phyloP scores from a whole-genome alignment of 139 green algal species.

The Zygnema circumcarinatum region DNA sequence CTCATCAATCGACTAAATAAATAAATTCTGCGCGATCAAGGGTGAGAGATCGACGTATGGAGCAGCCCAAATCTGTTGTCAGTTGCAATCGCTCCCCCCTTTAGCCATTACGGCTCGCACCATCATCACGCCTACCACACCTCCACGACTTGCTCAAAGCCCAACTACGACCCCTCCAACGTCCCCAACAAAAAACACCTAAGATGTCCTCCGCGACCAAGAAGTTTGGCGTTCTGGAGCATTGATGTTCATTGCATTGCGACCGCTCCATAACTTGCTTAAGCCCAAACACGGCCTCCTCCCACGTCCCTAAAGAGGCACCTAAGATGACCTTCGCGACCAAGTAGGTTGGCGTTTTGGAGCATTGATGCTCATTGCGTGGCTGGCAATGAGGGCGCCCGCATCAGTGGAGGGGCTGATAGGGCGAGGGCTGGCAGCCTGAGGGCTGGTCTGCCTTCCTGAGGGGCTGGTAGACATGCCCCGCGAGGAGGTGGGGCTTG shows the following conservation, averaged over 20 bases:
- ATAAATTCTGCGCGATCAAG: too few relatives aligned
- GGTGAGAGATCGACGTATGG: too few relatives aligned
- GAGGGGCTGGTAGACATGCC: background rate
- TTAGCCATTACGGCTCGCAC: too few relatives aligned
- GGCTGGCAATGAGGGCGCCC: constrained; percentile 24
- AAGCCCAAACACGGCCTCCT: background rate
- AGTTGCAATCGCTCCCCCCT: too few relatives aligned
- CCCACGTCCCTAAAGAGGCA: background rate
- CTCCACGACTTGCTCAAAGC: background rate
- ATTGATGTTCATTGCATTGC: background rate
- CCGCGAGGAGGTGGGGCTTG: background rate
- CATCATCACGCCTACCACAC: too few relatives aligned
- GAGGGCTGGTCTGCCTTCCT: constrained; percentile 1
- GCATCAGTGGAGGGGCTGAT: constrained; percentile 1
- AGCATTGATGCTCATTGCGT: constrained; percentile 44
- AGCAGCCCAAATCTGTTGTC: too few relatives aligned
- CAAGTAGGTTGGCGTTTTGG: background rate
- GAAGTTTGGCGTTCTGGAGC: background rate
- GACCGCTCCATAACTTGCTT: background rate
- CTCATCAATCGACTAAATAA: too few relatives aligned
- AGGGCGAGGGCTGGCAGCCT: background rate
- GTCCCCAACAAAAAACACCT: too few relatives aligned
- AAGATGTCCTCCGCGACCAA: too few relatives aligned
- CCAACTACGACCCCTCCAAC: background rate
- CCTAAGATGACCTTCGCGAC: background rate